phyloP scores from a whole-genome alignment of 2,329 filamentous ascomycete genomes.

The Fusarium sp. region DNA sequence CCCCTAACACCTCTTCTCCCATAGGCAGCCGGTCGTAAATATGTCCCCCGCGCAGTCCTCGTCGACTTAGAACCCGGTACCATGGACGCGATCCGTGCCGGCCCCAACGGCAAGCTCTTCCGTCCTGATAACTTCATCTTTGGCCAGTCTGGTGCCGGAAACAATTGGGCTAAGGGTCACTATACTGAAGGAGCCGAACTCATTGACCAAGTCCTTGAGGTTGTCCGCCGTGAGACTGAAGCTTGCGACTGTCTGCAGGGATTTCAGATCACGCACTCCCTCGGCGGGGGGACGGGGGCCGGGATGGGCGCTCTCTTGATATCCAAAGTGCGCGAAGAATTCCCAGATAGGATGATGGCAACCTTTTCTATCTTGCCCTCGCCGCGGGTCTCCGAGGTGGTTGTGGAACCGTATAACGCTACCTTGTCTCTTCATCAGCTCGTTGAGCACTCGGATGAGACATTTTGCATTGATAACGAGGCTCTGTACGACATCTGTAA shows the following conservation, averaged over 20 bases:
- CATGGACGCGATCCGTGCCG: conserved; percentile 56
- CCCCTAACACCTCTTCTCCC: neutral
- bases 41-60: neutral
- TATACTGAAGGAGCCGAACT: conserved; percentile 99
- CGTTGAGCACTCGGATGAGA: conserved; percentile 99
- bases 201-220: conserved; percentile 96
- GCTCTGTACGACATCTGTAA: conserved; percentile 99
- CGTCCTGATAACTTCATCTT: conserved; percentile 99
- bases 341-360: conserved; percentile 99
- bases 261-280: conserved; percentile 99
- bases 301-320: conserved; percentile 99
- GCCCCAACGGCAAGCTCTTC: conserved; percentile 98
- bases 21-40: neutral
- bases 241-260: conserved; percentile 99
- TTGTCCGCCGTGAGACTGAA: conserved; percentile 97
- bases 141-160: conserved; percentile 97
- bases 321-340: conserved; percentile 99
- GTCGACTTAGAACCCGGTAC: neutral
- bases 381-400: conserved; percentile 98
- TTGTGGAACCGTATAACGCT: conserved; percentile 99
- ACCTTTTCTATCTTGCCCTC: conserved; percentile 99
- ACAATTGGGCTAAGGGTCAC: conserved; percentile 99
- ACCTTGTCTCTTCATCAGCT: conserved; percentile 99
- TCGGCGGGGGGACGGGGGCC: conserved; percentile 99
- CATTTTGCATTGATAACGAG: conserved; percentile 99